These are phyloP conservation scores for Carex cristatella DNA, from an alignment of 176 grass and related monocot species.

Conservation along the genomic window DNA sequence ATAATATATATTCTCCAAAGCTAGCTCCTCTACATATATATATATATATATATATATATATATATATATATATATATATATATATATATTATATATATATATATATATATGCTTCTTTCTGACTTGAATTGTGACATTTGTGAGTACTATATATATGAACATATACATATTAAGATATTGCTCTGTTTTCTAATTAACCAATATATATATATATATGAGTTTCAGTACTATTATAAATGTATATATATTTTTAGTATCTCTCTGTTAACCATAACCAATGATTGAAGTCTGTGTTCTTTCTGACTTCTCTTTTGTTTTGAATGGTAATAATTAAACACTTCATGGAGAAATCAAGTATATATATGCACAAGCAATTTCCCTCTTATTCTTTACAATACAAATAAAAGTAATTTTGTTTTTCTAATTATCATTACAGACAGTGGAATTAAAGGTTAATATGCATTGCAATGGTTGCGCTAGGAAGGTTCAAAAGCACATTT, in stretches of 20 bases:
- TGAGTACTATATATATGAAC: background rate
- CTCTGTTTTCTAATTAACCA: background rate
- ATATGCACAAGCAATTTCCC: background rate
- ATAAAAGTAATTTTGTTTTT: background rate
- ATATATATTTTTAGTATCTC: background rate
- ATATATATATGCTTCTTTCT: too few relatives aligned
- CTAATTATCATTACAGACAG: constrained; percentile 45
- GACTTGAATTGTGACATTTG: too few relatives aligned
- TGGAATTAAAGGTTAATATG: constrained; percentile 95
- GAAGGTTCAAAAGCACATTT: constrained; percentile 95
- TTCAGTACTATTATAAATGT: background rate
- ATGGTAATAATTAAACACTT: background rate
- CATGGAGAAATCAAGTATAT: background rate
- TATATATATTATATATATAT: too few relatives aligned
- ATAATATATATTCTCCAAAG: too few relatives aligned
- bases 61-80: too few relatives aligned
- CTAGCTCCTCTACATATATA: too few relatives aligned
- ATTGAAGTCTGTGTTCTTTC: background rate
- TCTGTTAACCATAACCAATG: background rate
- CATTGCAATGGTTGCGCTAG: constrained; percentile 90
- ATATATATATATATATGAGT: background rate
- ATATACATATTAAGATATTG: background rate
- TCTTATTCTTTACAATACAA: background rate
- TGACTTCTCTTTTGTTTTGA: background rate
- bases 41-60: too few relatives aligned